Percentiles rank a stretch among this genome's conserved stretches.
phyloP scores from a whole-genome alignment of 306 rosid genomes.

The Cicer arietinum region DNA sequence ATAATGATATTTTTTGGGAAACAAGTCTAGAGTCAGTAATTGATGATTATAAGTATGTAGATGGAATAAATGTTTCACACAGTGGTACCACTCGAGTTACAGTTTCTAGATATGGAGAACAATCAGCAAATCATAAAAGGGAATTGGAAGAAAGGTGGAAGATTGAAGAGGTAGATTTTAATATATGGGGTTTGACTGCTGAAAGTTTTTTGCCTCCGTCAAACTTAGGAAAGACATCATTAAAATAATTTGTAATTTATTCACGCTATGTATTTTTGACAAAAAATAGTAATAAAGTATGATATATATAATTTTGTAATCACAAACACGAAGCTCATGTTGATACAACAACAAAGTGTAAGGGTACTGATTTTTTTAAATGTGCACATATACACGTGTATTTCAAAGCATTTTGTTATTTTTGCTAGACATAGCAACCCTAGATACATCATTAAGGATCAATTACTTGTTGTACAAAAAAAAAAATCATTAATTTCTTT shows the following conservation, averaged over 20 bases:
- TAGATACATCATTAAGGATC: too few species aligned
- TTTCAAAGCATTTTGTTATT: too few species aligned
- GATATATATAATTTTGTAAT: slow-evolving; percentile 36
- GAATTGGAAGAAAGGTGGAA: slow-evolving; percentile 89
- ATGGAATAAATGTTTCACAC: slow-evolving; percentile 82
- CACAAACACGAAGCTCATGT: slow-evolving; percentile 5
- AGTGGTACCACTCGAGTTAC: slow-evolving; percentile 77
- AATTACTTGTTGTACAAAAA: too few species aligned
- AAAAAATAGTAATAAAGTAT: neutral
- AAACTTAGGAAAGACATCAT: slow-evolving; percentile 30
- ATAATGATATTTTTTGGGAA: slow-evolving; percentile 90
- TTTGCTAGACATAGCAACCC: too few species aligned
- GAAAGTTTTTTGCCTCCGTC: slow-evolving; percentile 79
- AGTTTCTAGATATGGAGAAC: slow-evolving; percentile 79
- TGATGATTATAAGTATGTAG: slow-evolving; percentile 75
- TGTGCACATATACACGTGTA: too few species aligned
- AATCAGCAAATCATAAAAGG: slow-evolving; percentile 78
- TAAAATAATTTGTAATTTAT: neutral
- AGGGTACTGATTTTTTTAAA: too few species aligned
- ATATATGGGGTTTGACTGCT: slow-evolving; percentile 67
- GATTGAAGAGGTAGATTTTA: slow-evolving; percentile 83
- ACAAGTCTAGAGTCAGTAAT: slow-evolving; percentile 85
- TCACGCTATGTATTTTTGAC: slow-evolving; percentile 9
- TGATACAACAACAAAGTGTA: neutral
- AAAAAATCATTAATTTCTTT: too few species aligned